Evolutionary conservation across 2,329 filamentous ascomycete species (phyloP).

Genomic region (Graphilbum sp.): DNA sequence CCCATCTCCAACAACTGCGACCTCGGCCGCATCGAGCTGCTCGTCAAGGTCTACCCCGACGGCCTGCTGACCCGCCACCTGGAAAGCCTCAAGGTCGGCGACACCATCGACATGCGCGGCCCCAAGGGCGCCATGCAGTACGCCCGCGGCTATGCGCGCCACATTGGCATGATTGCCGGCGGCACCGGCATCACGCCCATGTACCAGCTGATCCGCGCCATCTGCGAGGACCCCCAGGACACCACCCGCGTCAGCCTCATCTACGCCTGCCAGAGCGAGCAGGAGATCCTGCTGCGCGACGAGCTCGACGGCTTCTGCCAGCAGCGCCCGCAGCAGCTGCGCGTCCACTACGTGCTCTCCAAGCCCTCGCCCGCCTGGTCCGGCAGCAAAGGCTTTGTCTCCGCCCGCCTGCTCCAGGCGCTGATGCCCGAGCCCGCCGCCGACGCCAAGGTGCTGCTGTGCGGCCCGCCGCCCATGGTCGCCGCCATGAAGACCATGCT

Average conservation of each 20-base stretch:
- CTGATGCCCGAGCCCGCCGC: conserved; percentile 65
- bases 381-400: conserved; percentile 89
- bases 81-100: conserved; percentile 64
- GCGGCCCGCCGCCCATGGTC: conserved; percentile 93
- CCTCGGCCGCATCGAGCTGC: conserved; percentile 82
- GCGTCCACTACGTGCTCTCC: conserved; percentile 90
- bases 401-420: conserved; percentile 82
- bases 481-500: conserved; percentile 93
- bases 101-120: conserved; percentile 77
- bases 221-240: conserved; percentile 67
- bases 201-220: conserved; percentile 88
- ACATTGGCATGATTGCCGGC: conserved; percentile 95
- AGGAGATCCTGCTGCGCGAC: conserved; percentile 87
- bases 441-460: conserved; percentile 88
- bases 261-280: conserved; percentile 85
- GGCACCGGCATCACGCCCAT: conserved; percentile 97
- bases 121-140: conserved; percentile 98
- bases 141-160: conserved; percentile 87
- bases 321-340: conserved; percentile 67
- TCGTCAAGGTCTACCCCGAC: conserved; percentile 95
- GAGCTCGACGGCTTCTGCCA: conserved; percentile 67
- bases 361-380: conserved; percentile 86
- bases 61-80: conserved; percentile 96
- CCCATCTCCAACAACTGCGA: conserved; percentile 81
- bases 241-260: conserved; percentile 83